phyloP scores from a whole-genome alignment of 768 basidiomycete species.

The Boletus rufocinnamomeus region DNA sequence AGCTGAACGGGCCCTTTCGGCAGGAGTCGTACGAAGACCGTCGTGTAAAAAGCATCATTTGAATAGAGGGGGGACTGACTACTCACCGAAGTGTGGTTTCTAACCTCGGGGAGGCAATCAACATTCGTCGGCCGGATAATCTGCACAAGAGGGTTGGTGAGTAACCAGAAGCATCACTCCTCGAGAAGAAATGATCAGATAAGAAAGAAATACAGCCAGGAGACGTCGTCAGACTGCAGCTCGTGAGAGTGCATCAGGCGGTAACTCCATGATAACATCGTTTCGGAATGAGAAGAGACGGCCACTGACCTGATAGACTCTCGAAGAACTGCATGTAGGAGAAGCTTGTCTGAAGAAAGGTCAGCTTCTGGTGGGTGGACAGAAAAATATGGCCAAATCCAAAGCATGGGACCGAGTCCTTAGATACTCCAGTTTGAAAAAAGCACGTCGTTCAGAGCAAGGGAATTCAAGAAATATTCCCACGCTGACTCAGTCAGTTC shows the following conservation, averaged over 20 bases:
- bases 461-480: neutral
- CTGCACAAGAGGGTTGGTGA: conserved; percentile 4
- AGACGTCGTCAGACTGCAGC: conserved; percentile 14
- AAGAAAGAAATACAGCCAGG: conserved; percentile 18
- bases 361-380: neutral
- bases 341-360: neutral
- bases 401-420: conserved; percentile 10
- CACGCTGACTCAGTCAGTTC: neutral
- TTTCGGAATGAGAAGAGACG: neutral
- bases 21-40: conserved; percentile 77
- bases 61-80: too few relatives aligned
- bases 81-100: neutral
- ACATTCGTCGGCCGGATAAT: neutral
- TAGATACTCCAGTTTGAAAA: conserved; percentile 15
- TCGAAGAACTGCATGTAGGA: neutral
- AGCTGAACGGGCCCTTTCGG: conserved; percentile 89
- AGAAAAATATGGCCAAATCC: neutral
- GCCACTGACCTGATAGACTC: neutral
- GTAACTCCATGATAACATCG: conserved; percentile 23
- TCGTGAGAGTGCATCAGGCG: conserved; percentile 12
- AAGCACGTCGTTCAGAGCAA: neutral
- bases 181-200: conserved; percentile 5
- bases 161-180: neutral
- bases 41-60: conserved; percentile 15
- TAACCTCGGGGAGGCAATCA: too few relatives aligned